These are phyloP conservation scores for Plasmodium cynomolgi DNA, from an alignment of 169 alveolate genomes.

Conservation along the genomic window DNA sequence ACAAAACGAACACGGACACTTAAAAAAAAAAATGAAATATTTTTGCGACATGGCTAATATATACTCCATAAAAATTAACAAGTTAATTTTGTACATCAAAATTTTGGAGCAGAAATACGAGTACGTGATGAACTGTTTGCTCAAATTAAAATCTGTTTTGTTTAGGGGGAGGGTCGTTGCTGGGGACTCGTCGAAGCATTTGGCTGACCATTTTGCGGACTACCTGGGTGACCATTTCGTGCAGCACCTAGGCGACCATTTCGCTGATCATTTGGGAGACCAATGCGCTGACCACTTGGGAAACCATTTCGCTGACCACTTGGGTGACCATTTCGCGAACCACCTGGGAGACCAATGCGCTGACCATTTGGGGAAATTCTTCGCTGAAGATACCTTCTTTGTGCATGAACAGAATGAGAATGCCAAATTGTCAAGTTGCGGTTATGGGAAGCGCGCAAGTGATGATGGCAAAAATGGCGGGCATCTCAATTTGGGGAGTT, in stretches of 20 bases:
- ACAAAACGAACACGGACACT: neutral
- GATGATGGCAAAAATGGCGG: neutral
- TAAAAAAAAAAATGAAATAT: conserved; percentile 26
- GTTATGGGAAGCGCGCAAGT: neutral
- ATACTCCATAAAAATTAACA: conserved; percentile 15
- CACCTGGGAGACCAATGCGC: neutral
- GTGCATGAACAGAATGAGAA: conserved; percentile 23
- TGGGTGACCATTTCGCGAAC: neutral
- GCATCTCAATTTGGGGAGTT: neutral
- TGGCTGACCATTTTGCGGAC: neutral
- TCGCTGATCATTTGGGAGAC: neutral
- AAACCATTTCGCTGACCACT: neutral
- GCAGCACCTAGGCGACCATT: neutral
- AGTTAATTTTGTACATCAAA: conserved; percentile 14
- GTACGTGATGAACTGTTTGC: conserved; percentile 34
- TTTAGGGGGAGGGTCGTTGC: neutral
- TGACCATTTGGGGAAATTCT: neutral
- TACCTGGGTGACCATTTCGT: neutral
- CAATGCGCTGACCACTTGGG: neutral
- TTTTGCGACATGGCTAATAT: conserved; percentile 15
- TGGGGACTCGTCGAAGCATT: neutral
- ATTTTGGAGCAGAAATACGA: conserved; percentile 22
- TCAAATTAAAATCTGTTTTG: conserved; percentile 21
- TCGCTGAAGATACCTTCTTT: conserved; percentile 27
- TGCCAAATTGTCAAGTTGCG: neutral